Evolutionary conservation across 768 basidiomycete genomes (phyloP).

Genomic region (Mycena filopes): DNA sequence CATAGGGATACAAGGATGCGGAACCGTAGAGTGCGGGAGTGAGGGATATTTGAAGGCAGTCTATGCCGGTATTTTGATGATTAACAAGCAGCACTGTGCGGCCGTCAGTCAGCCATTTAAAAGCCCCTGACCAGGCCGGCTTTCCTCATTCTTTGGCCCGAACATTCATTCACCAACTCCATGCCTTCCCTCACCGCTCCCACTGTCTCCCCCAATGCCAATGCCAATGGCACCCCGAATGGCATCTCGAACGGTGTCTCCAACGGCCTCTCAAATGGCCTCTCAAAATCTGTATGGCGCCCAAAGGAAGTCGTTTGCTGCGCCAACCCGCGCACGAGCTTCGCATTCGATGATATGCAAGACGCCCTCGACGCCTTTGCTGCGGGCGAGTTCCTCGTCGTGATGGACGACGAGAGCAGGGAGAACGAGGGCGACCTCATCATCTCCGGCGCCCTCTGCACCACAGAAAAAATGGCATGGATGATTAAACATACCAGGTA

Average conservation of each 20-base stretch:
- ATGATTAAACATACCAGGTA: slow-evolving; percentile 97
- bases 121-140: too few relatives aligned
- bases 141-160: too few relatives aligned
- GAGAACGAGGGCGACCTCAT: slow-evolving; percentile 99
- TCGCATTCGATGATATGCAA: slow-evolving; percentile 84
- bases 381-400: slow-evolving; percentile 91
- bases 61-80: too few relatives aligned
- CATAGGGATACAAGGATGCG: too few relatives aligned
- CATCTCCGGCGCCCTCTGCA: slow-evolving; percentile 83
- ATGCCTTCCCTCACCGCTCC: slow-evolving; percentile 1
- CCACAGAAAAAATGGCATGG: slow-evolving; percentile 99
- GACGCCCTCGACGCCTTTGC: slow-evolving; percentile 81
- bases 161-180: background rate
- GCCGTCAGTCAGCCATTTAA: background rate
- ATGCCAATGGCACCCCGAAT: background rate
- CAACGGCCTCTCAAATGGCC: slow-evolving; percentile 14
- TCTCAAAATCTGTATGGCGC: slow-evolving; percentile 42
- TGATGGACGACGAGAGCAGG: slow-evolving; percentile 95
- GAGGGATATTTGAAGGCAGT: too few relatives aligned
- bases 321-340: slow-evolving; percentile 49
- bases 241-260: slow-evolving; percentile 26
- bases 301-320: slow-evolving; percentile 47
- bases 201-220: slow-evolving; percentile 7
- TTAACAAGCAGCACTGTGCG: too few relatives aligned
- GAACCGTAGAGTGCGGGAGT: too few relatives aligned